These are phyloP conservation scores for Gonapodya sp. DNA, from an alignment of 192 early-diverging fungal genomes.

Conservation along the genomic window DNA sequence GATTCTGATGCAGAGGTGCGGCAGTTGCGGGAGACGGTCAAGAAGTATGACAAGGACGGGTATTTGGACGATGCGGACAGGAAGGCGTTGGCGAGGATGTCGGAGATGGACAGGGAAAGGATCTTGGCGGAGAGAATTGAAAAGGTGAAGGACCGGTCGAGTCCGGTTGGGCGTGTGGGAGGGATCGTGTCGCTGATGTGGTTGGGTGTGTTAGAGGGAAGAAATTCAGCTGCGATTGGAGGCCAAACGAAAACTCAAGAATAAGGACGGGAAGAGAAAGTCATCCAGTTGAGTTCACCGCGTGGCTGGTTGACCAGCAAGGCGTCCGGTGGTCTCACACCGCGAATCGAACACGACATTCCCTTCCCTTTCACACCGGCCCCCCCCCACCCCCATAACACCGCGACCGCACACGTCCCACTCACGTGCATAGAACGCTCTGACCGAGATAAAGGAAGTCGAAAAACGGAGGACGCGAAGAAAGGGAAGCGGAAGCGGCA, in stretches of 20 bases:
- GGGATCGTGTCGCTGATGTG: neutral
- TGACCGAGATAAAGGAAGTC: neutral
- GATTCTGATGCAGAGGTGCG: neutral
- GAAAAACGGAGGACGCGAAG: neutral
- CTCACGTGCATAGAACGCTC: neutral
- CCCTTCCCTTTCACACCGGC: too few relatives aligned
- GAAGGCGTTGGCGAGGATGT: neutral
- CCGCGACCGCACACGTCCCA: too few relatives aligned
- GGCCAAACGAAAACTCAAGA: neutral
- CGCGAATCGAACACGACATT: too few relatives aligned
- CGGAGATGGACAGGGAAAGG: neutral
- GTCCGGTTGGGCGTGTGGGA: neutral
- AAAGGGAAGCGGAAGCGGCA: neutral
- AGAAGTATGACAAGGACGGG: neutral
- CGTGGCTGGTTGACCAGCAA: neutral
- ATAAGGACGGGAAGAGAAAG: neutral
- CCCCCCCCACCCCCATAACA: too few relatives aligned
- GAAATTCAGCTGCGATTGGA: neutral
- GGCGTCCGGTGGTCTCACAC: neutral
- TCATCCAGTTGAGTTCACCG: neutral
- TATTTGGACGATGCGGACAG: neutral
- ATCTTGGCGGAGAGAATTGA: neutral
- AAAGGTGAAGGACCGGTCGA: neutral
- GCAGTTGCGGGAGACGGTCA: neutral
- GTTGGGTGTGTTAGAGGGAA: neutral